Conservation (phyloP, 2,329 filamentous ascomycete species). For the Colletotrichum eremochloae region DNA sequence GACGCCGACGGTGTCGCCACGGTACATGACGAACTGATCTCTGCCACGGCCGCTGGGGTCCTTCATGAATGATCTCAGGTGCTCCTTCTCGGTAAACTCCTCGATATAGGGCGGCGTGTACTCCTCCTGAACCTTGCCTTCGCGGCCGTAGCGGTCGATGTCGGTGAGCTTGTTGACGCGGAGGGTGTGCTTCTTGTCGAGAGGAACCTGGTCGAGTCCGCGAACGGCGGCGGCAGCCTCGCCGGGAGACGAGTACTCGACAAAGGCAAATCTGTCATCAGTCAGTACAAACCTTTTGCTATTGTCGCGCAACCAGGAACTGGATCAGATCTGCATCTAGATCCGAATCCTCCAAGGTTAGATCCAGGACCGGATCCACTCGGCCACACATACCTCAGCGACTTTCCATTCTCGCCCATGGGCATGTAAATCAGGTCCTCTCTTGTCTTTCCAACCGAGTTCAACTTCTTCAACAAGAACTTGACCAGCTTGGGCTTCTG, state of each 20-base stretch:
- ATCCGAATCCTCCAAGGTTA: neutral
- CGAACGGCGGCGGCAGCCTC: conserved; percentile 93
- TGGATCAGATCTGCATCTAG: neutral
- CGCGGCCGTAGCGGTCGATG: conserved; percentile 94
- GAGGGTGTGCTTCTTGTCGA: conserved; percentile 97
- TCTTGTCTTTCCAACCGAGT: conserved; percentile 83
- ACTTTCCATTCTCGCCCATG: conserved; percentile 86
- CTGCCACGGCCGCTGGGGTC: conserved; percentile 84
- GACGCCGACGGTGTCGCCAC: conserved; percentile 90
- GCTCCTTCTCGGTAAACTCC: conserved; percentile 91
- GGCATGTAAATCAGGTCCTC: conserved; percentile 96
- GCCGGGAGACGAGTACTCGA: conserved; percentile 92
- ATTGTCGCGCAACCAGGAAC: neutral
- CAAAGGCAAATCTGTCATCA: conserved; percentile 85
- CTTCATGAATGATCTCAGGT: conserved; percentile 92
- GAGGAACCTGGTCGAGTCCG: conserved; percentile 84
- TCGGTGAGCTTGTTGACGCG: conserved; percentile 98
- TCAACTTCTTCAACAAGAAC: conserved; percentile 94
- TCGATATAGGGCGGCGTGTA: conserved; percentile 87
- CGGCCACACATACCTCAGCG: conserved; percentile 76
- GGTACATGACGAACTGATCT: conserved; percentile 96
- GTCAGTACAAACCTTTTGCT: conserved; percentile 28
- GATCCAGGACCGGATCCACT: conserved; percentile 27
- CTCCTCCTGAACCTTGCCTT: conserved; percentile 92
- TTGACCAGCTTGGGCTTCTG: conserved; percentile 96